Evolutionary conservation across 805 yeast genomes (phyloP).

Genomic region (Ogataea glucozyma): DNA sequence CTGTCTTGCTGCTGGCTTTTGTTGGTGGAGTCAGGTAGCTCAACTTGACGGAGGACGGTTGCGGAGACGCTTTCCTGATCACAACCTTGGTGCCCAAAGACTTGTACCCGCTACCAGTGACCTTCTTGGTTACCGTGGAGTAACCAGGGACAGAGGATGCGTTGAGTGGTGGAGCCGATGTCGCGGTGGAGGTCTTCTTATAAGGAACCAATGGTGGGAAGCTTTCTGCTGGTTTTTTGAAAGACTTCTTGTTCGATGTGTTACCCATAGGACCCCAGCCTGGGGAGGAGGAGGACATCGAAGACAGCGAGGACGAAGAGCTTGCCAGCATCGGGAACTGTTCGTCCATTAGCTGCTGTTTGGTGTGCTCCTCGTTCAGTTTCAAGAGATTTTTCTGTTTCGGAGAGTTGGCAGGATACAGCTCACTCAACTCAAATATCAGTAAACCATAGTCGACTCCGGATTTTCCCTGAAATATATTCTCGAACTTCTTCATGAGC

Average conservation of each 20-base stretch:
- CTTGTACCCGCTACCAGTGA: conserved; percentile 5
- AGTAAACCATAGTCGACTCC: conserved; percentile 57
- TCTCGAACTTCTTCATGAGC: conserved; percentile 46
- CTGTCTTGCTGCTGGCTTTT: neutral
- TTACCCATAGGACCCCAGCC: conserved; percentile 14
- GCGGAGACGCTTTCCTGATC: conserved; percentile 13
- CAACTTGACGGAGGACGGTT: conserved; percentile 14
- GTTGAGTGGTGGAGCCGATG: conserved; percentile 13
- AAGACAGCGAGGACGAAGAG: conserved; percentile 11
- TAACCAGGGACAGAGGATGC: conserved; percentile 20
- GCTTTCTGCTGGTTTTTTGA: conserved; percentile 6
- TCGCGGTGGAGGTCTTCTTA: neutral
- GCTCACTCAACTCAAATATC: conserved; percentile 59
- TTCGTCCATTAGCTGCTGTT: conserved; percentile 32
- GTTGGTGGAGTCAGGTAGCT: conserved; percentile 15
- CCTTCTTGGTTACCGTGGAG: conserved; percentile 6
- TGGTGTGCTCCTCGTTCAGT: conserved; percentile 29
- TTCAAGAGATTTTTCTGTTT: conserved; percentile 42
- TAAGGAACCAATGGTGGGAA: conserved; percentile 14
- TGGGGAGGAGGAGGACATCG: conserved; percentile 4
- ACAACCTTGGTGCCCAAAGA: conserved; percentile 12
- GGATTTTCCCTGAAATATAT: conserved; percentile 43
- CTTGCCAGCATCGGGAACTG: conserved; percentile 53
- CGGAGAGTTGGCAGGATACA: conserved; percentile 49
- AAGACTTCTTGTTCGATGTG: neutral